Evolutionary conservation across 2,329 filamentous ascomycete species (phyloP).

Genomic region (Aspergillus sp.): DNA sequence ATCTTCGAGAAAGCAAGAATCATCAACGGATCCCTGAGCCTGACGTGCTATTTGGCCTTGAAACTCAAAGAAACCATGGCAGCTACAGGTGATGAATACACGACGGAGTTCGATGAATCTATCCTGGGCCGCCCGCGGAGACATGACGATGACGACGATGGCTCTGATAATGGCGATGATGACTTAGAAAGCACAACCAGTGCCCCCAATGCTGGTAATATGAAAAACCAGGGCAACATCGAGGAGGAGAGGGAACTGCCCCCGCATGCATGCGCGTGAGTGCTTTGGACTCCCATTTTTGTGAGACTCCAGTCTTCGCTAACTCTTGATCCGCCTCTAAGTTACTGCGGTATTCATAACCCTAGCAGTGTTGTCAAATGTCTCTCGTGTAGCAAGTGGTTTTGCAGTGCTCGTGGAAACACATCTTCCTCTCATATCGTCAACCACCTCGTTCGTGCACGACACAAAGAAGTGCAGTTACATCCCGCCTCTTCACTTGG

Average conservation of each 20-base stretch:
- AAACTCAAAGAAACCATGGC: constrained; percentile 89
- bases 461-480: constrained; percentile 97
- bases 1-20: not conserved
- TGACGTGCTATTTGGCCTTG: constrained; percentile 27
- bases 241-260: constrained; percentile 92
- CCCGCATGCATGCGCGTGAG: constrained; percentile 91
- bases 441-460: constrained; percentile 93
- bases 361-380: constrained; percentile 95
- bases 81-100: constrained; percentile 70
- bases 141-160: constrained; percentile 86
- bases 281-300: constrained; percentile 24
- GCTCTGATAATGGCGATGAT: constrained; percentile 80
- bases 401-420: constrained; percentile 95
- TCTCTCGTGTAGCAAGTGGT: constrained; percentile 95
- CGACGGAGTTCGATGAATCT: constrained; percentile 74
- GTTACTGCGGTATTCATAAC: constrained; percentile 97
- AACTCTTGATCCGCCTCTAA: constrained; percentile 36
- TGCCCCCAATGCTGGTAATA: constrained; percentile 73
- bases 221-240: constrained; percentile 54
- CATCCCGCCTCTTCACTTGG: constrained; percentile 90
- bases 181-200: constrained; percentile 76
- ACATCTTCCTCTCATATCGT: constrained; percentile 97
- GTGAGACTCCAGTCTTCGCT: constrained; percentile 18
- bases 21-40: no score
- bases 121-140: constrained; percentile 69